A percentile compares a stretch with the other conserved stretches of the same genome.
Evolutionary conservation across 768 basidiomycete species (phyloP).

Genomic region (Lactifluus subvellereus): DNA sequence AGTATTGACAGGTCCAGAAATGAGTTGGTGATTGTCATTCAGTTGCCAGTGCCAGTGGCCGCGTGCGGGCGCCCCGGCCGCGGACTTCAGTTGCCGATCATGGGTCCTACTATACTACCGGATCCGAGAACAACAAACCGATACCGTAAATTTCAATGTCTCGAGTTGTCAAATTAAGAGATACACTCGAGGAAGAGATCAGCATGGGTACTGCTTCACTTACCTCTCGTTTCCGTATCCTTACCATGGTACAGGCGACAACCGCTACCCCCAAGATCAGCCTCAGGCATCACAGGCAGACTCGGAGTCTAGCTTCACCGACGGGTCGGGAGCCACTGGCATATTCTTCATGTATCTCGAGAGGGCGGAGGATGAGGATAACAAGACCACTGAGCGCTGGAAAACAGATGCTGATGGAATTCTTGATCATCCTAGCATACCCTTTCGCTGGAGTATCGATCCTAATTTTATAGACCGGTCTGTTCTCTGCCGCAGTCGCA

Average conservation of each 20-base stretch:
- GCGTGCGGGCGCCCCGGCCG: no score
- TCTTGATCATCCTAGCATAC: neutral
- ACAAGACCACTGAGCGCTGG: constrained; percentile 4
- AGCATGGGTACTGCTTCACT: neutral
- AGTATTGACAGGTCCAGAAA: no score
- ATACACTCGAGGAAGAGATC: neutral
- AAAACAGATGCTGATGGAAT: constrained; percentile 10
- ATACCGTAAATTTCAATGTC: no score
- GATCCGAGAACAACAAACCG: no score
- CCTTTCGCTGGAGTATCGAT: neutral
- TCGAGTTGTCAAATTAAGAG: neutral
- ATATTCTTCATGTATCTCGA: constrained; percentile 14
- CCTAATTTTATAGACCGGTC: neutral
- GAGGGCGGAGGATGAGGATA: neutral
- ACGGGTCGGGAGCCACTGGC: neutral
- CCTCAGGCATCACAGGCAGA: neutral
- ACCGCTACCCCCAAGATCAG: neutral
- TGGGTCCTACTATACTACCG: no score
- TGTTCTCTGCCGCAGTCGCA: constrained; percentile 8
- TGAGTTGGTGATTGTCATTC: no score
- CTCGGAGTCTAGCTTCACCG: neutral
- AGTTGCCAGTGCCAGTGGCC: no score
- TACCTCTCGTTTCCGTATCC: neutral
- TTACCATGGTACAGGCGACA: neutral
- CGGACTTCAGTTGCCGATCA: no score